Base-by-base conservation (phyloP, 192 early-diverging fungal genomes). In the Coemansia sp. region DNA sequence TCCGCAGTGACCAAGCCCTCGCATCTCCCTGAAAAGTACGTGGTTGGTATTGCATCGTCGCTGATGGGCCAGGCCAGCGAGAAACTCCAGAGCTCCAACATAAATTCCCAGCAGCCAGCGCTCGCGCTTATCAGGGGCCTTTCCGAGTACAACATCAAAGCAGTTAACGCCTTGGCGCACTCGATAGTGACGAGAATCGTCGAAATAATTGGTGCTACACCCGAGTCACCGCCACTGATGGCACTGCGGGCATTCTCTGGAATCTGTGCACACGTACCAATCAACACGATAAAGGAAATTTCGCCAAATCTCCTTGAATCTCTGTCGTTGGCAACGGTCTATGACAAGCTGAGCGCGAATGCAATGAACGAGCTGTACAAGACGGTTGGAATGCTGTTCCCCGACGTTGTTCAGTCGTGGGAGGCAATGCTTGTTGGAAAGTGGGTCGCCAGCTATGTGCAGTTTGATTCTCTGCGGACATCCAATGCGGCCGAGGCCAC, bases 221-320 rank as follows among this genome's bases (percentile, higher is more conserved):
- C 71, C 35, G 45, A 59, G 23, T 70, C 77, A 14, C 77, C 72
- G 23, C 72, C 77, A 13, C 48, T 49, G 5, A 25, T 57, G 14
- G 77, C 72, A 6, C 69, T 80, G 53, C 62, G 59, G 15, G 77
- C 72, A 6, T 58, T 80, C 46, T 65, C 72, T 2, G 59, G 49
- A 0, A 65, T 80, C 46, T 74, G 72, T n/a, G 61, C 72, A 1
- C 65, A 43, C 8, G 77, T 71, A 19, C 42, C 65, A 2, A 62
- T 65, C 17, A 43, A 7, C 6, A 59, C 35, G 15, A 46, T 71
- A 25, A 45, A 57, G 22, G 14, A 13, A 43, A 56, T 59, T 29
- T 35, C 57, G 25, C 19, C 25, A 6, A 40, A 25, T 8, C 69
- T 81, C 10, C 57, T 75, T 22, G 59, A 43, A 45, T 34, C 38